Evolutionary conservation across 2,329 filamentous ascomycete genomes (phyloP).

Genomic region (Ceratocystiopsis minuta): DNA sequence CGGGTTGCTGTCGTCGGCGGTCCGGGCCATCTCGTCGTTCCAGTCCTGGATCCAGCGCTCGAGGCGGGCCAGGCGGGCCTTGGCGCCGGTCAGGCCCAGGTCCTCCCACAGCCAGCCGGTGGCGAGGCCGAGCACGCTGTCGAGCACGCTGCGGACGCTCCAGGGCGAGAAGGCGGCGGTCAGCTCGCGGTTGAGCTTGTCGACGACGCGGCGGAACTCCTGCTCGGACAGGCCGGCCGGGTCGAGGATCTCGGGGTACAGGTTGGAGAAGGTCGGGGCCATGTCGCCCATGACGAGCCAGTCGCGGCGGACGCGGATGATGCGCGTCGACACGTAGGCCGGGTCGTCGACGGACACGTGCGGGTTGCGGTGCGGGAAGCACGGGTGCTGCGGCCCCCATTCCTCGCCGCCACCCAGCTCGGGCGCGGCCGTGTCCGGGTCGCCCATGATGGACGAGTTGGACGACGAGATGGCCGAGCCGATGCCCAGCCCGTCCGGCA

Average conservation of each 20-base stretch:
- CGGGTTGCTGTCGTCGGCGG: constrained; percentile 6
- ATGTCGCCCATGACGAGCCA: constrained; percentile 83
- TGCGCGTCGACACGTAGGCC: constrained; percentile 60
- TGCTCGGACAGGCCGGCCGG: constrained; percentile 64
- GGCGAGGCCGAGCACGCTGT: constrained; percentile 58
- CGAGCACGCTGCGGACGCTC: constrained; percentile 57
- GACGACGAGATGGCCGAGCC: constrained; percentile 37
- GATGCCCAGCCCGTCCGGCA: constrained; percentile 33
- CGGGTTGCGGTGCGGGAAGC: constrained; percentile 82
- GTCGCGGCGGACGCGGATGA: constrained; percentile 81
- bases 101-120: constrained; percentile 97
- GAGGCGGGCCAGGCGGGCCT: constrained; percentile 48
- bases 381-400: constrained; percentile 90
- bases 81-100: constrained; percentile 57
- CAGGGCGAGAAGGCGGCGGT: constrained; percentile 67
- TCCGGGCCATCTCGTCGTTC: constrained; percentile 51
- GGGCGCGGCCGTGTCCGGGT: constrained; percentile 38
- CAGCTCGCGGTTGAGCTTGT: constrained; percentile 64
- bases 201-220: constrained; percentile 68
- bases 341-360: constrained; percentile 66
- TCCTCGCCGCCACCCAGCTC: constrained; percentile 45
- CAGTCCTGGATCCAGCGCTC: constrained; percentile 75
- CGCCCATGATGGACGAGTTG: constrained; percentile 43
- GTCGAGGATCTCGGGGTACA: constrained; percentile 91
- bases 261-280: constrained; percentile 81